Percentiles rank a stretch among this genome's conserved stretches.
Conservation (phyloP, 352 stramenopile genomes). For the Thraustochytrium sp. region DNA sequence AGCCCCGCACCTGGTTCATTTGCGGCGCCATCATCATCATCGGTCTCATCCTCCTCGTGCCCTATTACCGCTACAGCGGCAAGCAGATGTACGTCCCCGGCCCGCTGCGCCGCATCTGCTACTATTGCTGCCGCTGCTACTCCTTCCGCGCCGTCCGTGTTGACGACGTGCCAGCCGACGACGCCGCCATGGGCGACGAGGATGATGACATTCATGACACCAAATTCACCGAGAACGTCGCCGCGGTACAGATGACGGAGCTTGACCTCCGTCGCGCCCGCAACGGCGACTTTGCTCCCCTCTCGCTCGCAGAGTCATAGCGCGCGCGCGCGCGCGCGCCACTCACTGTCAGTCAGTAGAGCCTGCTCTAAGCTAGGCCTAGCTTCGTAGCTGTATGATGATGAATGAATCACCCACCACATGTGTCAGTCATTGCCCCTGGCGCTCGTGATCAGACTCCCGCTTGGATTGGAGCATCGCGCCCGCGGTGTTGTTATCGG, state of each 20-base stretch:
- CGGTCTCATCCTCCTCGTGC: conserved; percentile 6
- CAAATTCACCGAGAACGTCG: conserved; percentile 6
- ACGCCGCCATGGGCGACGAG: neutral
- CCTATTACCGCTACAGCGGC: neutral
- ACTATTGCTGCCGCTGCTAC: neutral
- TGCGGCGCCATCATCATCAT: neutral
- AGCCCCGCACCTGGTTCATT: neutral
- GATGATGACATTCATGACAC: neutral
- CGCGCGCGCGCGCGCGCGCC: too few relatives aligned
- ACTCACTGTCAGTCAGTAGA: too few relatives aligned
- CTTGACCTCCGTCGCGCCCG: neutral
- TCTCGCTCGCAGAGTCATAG: too few relatives aligned
- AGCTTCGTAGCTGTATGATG: too few relatives aligned
- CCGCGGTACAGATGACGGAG: neutral
- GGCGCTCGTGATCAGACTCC: too few relatives aligned
- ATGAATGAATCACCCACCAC: too few relatives aligned
- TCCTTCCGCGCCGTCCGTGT: neutral
- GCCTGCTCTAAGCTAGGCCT: too few relatives aligned
- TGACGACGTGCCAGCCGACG: neutral
- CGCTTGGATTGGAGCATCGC: too few relatives aligned
- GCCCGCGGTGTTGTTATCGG: too few relatives aligned
- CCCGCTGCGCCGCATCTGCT: neutral
- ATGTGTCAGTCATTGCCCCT: too few relatives aligned
- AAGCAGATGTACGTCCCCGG: neutral
- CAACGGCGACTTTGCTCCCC: neutral